These are phyloP conservation scores for Metarhizium anisopliae DNA, from an alignment of 2,329 filamentous ascomycete genomes.

Conservation along the genomic window DNA sequence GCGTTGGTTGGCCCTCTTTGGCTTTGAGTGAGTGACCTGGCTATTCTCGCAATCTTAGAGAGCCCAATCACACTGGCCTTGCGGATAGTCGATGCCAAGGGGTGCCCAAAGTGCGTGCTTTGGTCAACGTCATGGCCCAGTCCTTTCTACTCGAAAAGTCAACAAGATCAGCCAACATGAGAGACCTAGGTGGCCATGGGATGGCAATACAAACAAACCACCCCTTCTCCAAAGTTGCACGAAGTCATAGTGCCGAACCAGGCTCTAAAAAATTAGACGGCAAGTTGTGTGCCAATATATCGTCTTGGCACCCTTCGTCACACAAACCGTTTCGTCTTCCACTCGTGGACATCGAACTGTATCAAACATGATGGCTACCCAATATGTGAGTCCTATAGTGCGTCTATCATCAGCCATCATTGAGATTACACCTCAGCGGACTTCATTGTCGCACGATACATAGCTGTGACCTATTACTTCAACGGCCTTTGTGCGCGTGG, in stretches of 20 bases:
- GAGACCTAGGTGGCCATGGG: too few species aligned
- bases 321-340: too few species aligned
- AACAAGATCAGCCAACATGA: neutral
- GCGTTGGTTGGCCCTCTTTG: neutral
- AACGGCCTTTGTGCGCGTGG: neutral
- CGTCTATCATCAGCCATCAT: too few species aligned
- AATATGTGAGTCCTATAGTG: constrained; percentile 38
- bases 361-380: constrained; percentile 44
- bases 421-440: too few species aligned
- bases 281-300: too few species aligned
- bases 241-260: too few species aligned
- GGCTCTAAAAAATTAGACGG: too few species aligned
- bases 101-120: neutral
- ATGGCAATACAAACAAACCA: too few species aligned
- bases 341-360: constrained; percentile 40
- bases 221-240: too few species aligned
- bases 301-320: too few species aligned
- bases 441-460: too few species aligned
- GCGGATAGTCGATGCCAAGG: neutral
- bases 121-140: neutral
- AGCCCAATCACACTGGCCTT: neutral
- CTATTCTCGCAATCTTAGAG: neutral
- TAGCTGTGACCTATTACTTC: too few species aligned
- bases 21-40: neutral
- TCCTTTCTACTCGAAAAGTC: neutral